phyloP scores from a whole-genome alignment of 441 rosid species.

The Bruguiera hainesii region DNA sequence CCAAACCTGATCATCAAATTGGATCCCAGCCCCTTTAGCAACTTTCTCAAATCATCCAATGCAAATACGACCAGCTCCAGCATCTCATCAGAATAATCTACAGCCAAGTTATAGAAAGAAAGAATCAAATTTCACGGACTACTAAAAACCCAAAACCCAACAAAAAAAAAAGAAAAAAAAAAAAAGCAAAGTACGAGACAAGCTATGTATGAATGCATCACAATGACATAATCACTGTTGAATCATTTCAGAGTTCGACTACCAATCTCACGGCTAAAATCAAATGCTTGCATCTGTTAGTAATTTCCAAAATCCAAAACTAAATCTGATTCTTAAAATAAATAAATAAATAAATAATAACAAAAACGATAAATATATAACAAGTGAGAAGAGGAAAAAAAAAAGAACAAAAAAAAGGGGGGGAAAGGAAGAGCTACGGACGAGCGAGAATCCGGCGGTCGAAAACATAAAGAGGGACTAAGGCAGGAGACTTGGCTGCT shows the following conservation, averaged over 20 bases:
- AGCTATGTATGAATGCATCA: no score
- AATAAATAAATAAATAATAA: neutral
- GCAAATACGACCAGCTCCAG: conserved; percentile 68
- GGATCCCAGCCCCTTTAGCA: conserved; percentile 60
- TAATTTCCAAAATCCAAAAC: no score
- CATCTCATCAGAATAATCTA: conserved; percentile 76
- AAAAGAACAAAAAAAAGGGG: no score
- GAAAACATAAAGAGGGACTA: conserved; percentile 83
- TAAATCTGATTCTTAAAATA: neutral
- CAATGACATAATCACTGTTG: no score
- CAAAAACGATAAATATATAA: neutral
- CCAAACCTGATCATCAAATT: conserved; percentile 83
- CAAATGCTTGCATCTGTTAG: no score
- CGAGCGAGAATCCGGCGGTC: conserved; percentile 74
- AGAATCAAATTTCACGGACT: neutral
- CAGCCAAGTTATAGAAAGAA: conserved; percentile 11
- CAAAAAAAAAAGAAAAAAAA: neutral
- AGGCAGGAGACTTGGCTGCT: conserved; percentile 36
- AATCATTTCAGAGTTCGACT: no score
- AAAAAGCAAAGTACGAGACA: neutral
- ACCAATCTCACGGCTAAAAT: no score
- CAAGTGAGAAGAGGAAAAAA: neutral
- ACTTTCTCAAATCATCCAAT: conserved; percentile 54
- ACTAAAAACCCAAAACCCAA: neutral
- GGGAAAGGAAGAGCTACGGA: conserved; percentile 26